phyloP scores from a whole-genome alignment of 1,284 basidiomycete genomes.

The Ceratobasidium sp. region DNA sequence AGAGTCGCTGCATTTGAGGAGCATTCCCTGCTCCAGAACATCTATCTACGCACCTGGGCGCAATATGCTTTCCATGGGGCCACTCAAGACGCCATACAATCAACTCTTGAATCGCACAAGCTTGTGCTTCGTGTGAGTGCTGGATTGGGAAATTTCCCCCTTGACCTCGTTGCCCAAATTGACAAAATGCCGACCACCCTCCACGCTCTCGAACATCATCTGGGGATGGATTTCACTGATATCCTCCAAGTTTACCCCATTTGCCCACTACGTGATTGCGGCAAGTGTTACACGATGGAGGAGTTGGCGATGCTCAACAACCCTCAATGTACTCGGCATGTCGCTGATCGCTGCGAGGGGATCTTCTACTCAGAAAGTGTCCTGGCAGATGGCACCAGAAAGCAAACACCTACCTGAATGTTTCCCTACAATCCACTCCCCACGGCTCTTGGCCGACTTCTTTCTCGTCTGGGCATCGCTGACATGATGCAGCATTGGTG shows the following conservation, averaged over 20 bases:
- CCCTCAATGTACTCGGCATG: constrained; percentile 7
- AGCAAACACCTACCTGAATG: not conserved
- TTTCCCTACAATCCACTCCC: constrained; percentile 17
- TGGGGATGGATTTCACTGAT: constrained; percentile 14
- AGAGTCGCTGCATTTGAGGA: not conserved
- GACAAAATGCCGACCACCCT: not conserved
- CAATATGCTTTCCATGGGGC: not conserved
- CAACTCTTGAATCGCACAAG: not conserved
- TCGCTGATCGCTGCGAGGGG: not conserved
- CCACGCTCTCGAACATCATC: not conserved
- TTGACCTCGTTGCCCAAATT: not conserved
- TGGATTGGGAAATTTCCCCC: not conserved
- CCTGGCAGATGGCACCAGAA: not conserved
- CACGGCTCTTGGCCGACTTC: not conserved
- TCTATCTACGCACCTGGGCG: constrained; percentile 7
- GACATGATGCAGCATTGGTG: constrained; percentile 7
- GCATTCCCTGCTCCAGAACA: not conserved
- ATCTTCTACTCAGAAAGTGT: constrained; percentile 5
- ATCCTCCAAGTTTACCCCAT: not conserved
- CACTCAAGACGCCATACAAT: not conserved
- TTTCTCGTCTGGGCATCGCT: not conserved
- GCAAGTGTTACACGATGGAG: constrained; percentile 8
- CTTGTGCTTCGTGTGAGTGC: not conserved
- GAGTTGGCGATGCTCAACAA: not conserved
- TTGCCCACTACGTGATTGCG: not conserved